phyloP scores from a whole-genome alignment of 441 rosid species.

The Gossypium gossypioides region DNA sequence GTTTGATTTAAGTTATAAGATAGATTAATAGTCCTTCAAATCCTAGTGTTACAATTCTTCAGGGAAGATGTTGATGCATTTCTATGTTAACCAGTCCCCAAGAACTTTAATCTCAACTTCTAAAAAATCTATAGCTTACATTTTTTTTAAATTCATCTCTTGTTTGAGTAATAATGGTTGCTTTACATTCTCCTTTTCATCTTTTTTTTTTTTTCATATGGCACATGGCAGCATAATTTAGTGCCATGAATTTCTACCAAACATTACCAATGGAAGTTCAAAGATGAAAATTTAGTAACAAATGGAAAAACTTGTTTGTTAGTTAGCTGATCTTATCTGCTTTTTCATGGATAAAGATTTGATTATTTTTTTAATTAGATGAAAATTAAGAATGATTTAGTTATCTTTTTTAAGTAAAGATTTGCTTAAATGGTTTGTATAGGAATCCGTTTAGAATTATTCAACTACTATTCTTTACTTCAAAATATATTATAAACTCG shows the following conservation, averaged over 20 bases:
- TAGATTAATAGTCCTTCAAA: too few species aligned
- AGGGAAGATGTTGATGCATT: constrained; percentile 14
- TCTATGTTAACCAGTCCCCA: constrained; percentile 21
- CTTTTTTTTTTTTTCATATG: background rate
- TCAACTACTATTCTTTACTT: too few species aligned
- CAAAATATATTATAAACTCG: too few species aligned
- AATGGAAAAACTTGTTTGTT: background rate
- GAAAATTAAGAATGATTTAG: too few species aligned
- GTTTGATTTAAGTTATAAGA: too few species aligned
- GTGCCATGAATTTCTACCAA: constrained; percentile 4
- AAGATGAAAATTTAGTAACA: background rate
- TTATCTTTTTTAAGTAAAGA: too few species aligned
- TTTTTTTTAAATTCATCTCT: background rate
- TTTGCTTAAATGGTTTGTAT: too few species aligned
- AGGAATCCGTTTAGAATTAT: too few species aligned
- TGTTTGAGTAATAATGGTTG: background rate
- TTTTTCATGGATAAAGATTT: background rate
- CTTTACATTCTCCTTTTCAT: background rate
- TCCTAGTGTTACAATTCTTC: background rate
- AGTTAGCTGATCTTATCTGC: background rate
- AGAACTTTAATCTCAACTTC: background rate
- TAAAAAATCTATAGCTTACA: background rate
- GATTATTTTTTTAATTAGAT: too few species aligned
- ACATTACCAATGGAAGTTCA: background rate
- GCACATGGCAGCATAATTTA: background rate